Evolutionary conservation across 139 green algal genomes (phyloP).

Genomic region (Pycnococcus provasolii): DNA sequence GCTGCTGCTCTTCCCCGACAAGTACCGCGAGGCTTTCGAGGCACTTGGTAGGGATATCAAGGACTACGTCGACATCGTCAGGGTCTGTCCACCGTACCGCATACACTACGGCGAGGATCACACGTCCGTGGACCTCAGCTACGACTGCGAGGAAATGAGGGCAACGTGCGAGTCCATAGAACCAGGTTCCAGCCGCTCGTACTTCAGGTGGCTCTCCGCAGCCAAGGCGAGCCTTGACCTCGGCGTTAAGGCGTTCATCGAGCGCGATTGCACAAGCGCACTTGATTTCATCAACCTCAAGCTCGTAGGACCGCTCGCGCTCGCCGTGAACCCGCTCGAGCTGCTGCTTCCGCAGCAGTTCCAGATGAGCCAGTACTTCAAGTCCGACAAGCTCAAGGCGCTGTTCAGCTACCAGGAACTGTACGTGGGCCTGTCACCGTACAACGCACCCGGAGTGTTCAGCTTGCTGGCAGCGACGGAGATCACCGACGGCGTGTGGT

Average conservation of each 20-base stretch:
- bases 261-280: slow-evolving; percentile 39
- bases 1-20: slow-evolving; percentile 62
- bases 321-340: slow-evolving; percentile 42
- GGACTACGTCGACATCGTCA: slow-evolving; percentile 22
- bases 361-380: slow-evolving; percentile 54
- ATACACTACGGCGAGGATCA: slow-evolving; percentile 50
- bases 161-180: slow-evolving; percentile 62
- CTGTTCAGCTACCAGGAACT: slow-evolving; percentile 72
- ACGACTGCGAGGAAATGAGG: slow-evolving; percentile 59
- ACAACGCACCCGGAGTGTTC: slow-evolving; percentile 57
- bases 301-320: slow-evolving; percentile 6
- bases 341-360: slow-evolving; percentile 52
- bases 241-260: slow-evolving; percentile 55
- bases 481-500: slow-evolving; percentile 74
- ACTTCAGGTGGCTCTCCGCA: slow-evolving; percentile 21
- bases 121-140: slow-evolving; percentile 57
- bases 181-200: slow-evolving; percentile 41
- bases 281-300: slow-evolving; percentile 11
- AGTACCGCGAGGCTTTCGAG: slow-evolving; percentile 52
- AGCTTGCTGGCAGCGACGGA: slow-evolving; percentile 72
- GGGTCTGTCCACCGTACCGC: slow-evolving; percentile 53
- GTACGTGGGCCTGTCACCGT: slow-evolving; percentile 73
- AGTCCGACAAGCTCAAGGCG: slow-evolving; percentile 43
- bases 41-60: slow-evolving; percentile 43
- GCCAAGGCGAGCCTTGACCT: slow-evolving; percentile 14